These are phyloP conservation scores for Spizellomyces punctatus DNA, from an alignment of 192 early-diverging fungal species.

Conservation along the genomic window DNA sequence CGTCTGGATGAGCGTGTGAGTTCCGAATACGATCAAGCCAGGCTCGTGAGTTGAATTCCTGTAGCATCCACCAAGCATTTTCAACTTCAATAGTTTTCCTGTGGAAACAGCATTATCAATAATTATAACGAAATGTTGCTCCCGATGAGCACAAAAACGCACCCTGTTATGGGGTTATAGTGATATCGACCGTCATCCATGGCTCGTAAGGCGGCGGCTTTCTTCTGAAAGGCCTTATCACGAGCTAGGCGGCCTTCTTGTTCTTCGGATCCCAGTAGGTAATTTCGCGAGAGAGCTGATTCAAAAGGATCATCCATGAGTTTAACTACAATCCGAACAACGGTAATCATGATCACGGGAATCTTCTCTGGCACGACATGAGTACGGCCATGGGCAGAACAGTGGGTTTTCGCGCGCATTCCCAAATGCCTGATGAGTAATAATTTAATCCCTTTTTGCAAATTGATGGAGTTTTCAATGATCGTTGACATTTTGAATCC, in stretches of 20 bases:
- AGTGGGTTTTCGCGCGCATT: constrained; percentile 11
- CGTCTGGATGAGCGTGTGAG: background rate
- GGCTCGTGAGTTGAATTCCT: constrained; percentile 51
- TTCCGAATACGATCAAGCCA: constrained; percentile 41
- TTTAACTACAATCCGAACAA: constrained; percentile 28
- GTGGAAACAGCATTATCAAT: background rate
- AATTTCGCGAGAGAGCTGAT: constrained; percentile 42
- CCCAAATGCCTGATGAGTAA: constrained; percentile 33
- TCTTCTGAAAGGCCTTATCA: constrained; percentile 54
- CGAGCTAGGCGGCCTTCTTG: constrained; percentile 42
- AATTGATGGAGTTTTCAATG: constrained; percentile 47
- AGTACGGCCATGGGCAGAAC: constrained; percentile 11
- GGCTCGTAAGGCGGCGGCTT: constrained; percentile 34
- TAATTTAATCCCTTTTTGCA: constrained; percentile 43
- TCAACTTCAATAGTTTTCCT: constrained; percentile 35
- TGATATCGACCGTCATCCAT: background rate
- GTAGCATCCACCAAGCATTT: constrained; percentile 49
- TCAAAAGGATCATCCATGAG: constrained; percentile 52
- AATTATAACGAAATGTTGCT: too few species aligned
- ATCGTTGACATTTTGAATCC: constrained; percentile 39
- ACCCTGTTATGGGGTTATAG: too few species aligned
- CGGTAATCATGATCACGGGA: constrained; percentile 25
- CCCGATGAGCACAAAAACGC: too few species aligned
- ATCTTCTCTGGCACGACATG: constrained; percentile 17
- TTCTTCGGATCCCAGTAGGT: constrained; percentile 43